Percentiles rank a stretch among this genome's conserved stretches.
Conservation (phyloP, 2,329 filamentous ascomycete species). For the Penicillium glabrum region DNA sequence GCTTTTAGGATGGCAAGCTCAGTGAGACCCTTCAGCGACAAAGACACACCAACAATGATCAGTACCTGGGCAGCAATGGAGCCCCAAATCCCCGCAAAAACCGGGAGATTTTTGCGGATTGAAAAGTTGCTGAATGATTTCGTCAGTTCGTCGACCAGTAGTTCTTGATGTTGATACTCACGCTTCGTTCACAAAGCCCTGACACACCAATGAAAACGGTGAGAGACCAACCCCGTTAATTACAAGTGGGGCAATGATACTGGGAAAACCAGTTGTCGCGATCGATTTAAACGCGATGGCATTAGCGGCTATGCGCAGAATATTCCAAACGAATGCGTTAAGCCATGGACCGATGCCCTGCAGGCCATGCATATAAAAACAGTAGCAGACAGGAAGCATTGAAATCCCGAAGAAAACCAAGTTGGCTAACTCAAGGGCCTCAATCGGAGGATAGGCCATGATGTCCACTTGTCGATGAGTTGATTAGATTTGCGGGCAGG, state of each 20-base stretch:
- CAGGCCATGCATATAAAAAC: conserved; percentile 8
- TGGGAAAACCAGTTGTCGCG: conserved; percentile 8
- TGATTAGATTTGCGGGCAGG: neutral
- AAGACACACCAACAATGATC: conserved; percentile 6
- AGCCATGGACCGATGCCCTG: conserved; percentile 8
- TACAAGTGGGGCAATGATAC: conserved; percentile 1
- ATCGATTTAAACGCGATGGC: conserved; percentile 8
- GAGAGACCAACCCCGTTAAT: conserved; percentile 12
- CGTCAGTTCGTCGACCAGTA: neutral
- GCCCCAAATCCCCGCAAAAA: conserved; percentile 1
- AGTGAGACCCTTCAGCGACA: conserved; percentile 5
- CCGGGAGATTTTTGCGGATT: conserved; percentile 7
- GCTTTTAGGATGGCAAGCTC: neutral
- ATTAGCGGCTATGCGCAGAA: conserved; percentile 9
- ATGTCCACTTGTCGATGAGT: neutral
- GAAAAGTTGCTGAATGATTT: conserved; percentile 7
- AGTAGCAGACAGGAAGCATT: conserved; percentile 9
- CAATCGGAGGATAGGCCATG: conserved; percentile 8
- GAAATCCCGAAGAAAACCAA: conserved; percentile 10
- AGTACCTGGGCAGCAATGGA: conserved; percentile 8
- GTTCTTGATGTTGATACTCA: neutral
- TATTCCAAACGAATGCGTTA: conserved; percentile 4
- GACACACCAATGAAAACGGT: conserved; percentile 7
- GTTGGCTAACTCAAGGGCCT: conserved; percentile 10
- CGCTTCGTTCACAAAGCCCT: conserved; percentile 10